A percentile compares a stretch with the other conserved stretches of the same genome.
Conservation (phyloP, 2,329 filamentous ascomycete genomes). For the Clarireedia hainanense region DNA sequence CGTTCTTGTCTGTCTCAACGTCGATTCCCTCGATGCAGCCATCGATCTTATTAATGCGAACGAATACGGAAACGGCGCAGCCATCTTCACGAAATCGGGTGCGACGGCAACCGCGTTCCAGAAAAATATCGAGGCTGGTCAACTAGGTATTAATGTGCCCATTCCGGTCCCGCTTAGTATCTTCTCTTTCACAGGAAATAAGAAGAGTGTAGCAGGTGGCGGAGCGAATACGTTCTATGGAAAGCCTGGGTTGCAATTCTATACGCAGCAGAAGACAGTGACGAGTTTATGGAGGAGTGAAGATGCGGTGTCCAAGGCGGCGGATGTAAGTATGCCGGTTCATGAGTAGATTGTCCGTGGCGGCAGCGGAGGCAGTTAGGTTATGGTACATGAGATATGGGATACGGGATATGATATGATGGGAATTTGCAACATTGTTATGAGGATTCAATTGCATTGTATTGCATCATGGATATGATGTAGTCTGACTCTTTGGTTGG, state of each 20-base stretch:
- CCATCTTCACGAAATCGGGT: slow-evolving; percentile 76
- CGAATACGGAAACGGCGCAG: slow-evolving; percentile 79
- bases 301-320: slow-evolving; percentile 79
- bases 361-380: no score
- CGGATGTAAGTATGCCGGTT: slow-evolving; percentile 81
- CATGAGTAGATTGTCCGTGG: slow-evolving; percentile 30
- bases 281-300: slow-evolving; percentile 83
- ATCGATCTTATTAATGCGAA: slow-evolving; percentile 77
- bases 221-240: slow-evolving; percentile 95
- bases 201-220: slow-evolving; percentile 87
- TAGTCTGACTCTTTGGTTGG: no score
- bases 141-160: slow-evolving; percentile 79
- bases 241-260: slow-evolving; percentile 85
- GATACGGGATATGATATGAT: no score
- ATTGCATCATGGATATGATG: no score
- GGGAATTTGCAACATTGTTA: no score
- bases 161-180: slow-evolving; percentile 61
- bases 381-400: no score
- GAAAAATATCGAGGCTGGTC: slow-evolving; percentile 73
- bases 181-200: slow-evolving; percentile 69
- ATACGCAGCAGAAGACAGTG: slow-evolving; percentile 96
- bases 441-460: no score
- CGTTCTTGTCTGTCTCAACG: slow-evolving; percentile 73
- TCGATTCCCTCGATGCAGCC: slow-evolving; percentile 69
- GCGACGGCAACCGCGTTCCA: slow-evolving; percentile 73